Percentiles rank a stretch among this genome's conserved stretches.
These are phyloP conservation scores for Boletus insuetus DNA, from an alignment of 768 basidiomycete genomes.

Conservation along the genomic window DNA sequence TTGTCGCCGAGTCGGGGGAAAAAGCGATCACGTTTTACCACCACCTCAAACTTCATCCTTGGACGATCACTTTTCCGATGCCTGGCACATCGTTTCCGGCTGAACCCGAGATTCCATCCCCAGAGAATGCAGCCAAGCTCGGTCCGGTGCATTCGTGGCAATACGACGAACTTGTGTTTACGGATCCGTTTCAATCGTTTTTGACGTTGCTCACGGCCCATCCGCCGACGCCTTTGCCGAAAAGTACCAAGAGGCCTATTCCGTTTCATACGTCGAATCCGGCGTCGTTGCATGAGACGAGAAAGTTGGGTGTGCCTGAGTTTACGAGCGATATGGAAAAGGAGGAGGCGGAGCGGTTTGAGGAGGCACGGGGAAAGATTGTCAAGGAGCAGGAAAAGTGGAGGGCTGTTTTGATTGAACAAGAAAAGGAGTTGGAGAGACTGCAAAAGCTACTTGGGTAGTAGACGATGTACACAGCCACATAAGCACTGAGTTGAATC, in stretches of 20 bases:
- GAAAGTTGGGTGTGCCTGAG: slow-evolving; percentile 68
- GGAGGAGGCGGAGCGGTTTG: slow-evolving; percentile 78
- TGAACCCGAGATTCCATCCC: slow-evolving; percentile 65
- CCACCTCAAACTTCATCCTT: slow-evolving; percentile 93
- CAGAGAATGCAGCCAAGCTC: slow-evolving; percentile 61
- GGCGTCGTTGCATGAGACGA: slow-evolving; percentile 61
- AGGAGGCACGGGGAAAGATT: slow-evolving; percentile 69
- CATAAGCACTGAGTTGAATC: not conserved
- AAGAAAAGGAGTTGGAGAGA: slow-evolving; percentile 76
- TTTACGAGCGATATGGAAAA: slow-evolving; percentile 84
- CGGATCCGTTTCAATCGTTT: slow-evolving; percentile 88
- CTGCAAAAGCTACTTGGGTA: slow-evolving; percentile 50
- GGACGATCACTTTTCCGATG: slow-evolving; percentile 47
- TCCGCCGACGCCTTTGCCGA: slow-evolving; percentile 80
- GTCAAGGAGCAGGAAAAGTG: slow-evolving; percentile 75
- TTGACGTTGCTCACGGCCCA: slow-evolving; percentile 76
- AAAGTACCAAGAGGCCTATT: slow-evolving; percentile 51
- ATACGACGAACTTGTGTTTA: slow-evolving; percentile 97
- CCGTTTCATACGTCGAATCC: slow-evolving; percentile 71
- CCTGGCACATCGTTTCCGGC: slow-evolving; percentile 26
- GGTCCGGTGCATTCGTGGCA: slow-evolving; percentile 96
- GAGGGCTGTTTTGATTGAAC: slow-evolving; percentile 64
- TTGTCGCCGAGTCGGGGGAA: slow-evolving; percentile 86
- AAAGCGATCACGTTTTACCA: slow-evolving; percentile 87
- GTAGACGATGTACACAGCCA: slow-evolving; percentile 14